These are phyloP conservation scores for Thalassiosira livingstoniorum DNA, from an alignment of 352 stramenopile species.

Conservation along the genomic window DNA sequence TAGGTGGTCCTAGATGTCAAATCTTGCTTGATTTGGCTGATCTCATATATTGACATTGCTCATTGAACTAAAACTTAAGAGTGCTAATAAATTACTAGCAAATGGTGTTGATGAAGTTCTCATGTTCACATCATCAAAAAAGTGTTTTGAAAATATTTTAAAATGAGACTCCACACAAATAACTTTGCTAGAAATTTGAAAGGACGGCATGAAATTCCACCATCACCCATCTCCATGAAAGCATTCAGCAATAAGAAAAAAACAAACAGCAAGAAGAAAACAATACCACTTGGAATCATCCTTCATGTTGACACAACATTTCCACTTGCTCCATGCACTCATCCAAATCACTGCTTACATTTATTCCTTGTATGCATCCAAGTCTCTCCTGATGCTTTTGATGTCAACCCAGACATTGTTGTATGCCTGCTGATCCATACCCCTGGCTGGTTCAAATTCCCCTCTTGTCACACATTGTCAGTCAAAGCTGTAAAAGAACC, in stretches of 20 bases:
- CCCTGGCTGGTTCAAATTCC: constrained; percentile 91
- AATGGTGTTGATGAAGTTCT: too few species aligned
- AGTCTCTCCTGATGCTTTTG: constrained; percentile 87
- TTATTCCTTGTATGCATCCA: constrained; percentile 90
- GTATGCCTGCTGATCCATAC: constrained; percentile 95
- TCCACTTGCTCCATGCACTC: constrained; percentile 90
- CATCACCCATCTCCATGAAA: too few species aligned
- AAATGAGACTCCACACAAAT: too few species aligned
- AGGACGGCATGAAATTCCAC: too few species aligned
- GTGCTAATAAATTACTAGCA: too few species aligned
- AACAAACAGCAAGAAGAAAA: constrained; percentile 81
- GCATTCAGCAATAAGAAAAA: constrained; percentile 79
- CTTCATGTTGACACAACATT: constrained; percentile 96
- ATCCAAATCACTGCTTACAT: constrained; percentile 72
- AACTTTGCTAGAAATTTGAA: too few species aligned
- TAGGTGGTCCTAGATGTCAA: too few species aligned
- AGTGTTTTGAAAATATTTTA: too few species aligned
- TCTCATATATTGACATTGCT: too few species aligned
- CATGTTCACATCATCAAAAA: too few species aligned
- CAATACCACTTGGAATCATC: constrained; percentile 87
- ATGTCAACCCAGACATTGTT: constrained; percentile 92
- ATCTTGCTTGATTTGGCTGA: too few species aligned
- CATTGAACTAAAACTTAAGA: too few species aligned
- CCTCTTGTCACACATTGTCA: constrained; percentile 90
- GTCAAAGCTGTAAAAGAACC: constrained; percentile 97